Base-by-base conservation (phyloP, 2,329 filamentous ascomycete species). In the Cryphonectria radicalis region DNA sequence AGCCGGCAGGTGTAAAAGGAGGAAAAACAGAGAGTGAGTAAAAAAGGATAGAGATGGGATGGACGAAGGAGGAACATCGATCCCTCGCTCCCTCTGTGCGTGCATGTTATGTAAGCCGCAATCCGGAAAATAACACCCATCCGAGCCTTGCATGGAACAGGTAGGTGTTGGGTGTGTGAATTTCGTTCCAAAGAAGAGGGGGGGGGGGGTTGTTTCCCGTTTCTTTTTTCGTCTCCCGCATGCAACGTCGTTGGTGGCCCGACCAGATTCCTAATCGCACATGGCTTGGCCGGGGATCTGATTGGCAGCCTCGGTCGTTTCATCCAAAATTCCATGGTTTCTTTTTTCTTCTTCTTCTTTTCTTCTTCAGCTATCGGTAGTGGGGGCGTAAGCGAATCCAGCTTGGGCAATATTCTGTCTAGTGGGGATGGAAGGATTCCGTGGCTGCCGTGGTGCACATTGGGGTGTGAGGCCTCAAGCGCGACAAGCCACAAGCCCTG, bases 221-320 rank as follows among this genome's bases (percentile, higher is more conserved):
- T 70, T 57, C 55, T 67, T 25, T 42, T 63, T 25, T 53, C 53
- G 63, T 67, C 59, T 53, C 50, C 70, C 67, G 63, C 63, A 53
- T 65, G 70, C 67, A 59, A 70, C 67, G 40, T 35, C n/a, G 40
- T 60, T 60, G 43, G 63, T 50, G 22, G 46, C 46, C 17, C 17
- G 14, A 46, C 25, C 42, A 53, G 57, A 25, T 42, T 50, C 43
- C 43, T 10, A 50, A 50, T 35, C 7, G 22, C 46, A 57, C 46
- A 35, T 59, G 32, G 46, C 46, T n/a, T 65, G 42, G 46, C 19
- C 43, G 6, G 63, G 42, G 14, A 53, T 50, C 19, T 50, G 28
- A 35, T 50, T 65, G 63, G 63, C 19, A 50, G 63, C 63, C 63
- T 50, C 11, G 40, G 28, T 50, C 25, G 40, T 35, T 50, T 32